phyloP scores from a whole-genome alignment of 441 rosid genomes.

The Arabidopsis lyrata region DNA sequence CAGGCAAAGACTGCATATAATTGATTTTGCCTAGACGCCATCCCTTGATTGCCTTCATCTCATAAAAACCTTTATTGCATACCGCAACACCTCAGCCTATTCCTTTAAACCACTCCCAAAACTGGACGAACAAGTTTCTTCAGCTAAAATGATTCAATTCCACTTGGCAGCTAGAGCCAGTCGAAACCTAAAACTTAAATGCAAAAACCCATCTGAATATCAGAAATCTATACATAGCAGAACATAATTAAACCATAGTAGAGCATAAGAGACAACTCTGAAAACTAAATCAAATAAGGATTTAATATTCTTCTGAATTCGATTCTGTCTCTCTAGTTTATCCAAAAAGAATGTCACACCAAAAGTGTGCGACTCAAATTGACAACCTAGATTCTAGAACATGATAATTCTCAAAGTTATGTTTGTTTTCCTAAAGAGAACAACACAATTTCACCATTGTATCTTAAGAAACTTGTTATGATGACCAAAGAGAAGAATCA shows the following conservation, averaged over 20 bases:
- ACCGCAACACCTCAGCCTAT: constrained; percentile 31
- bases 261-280: constrained; percentile 1
- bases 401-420: background rate
- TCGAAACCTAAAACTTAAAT: constrained; percentile 29
- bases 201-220: background rate
- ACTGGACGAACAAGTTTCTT: constrained; percentile 24
- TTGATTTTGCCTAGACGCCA: constrained; percentile 53
- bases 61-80: constrained; percentile 38
- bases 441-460: background rate
- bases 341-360: constrained; percentile 7
- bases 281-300: constrained; percentile 28
- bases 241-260: constrained; percentile 3
- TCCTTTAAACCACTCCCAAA: constrained; percentile 3
- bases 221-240: constrained; percentile 11
- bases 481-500: constrained; percentile 11
- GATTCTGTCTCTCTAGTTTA: background rate
- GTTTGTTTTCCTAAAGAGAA: background rate
- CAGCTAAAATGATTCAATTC: background rate
- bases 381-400: background rate
- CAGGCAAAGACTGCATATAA: constrained; percentile 67
- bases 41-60: constrained; percentile 44
- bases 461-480: background rate
- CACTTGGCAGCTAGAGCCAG: constrained; percentile 24
- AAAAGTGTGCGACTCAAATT: constrained; percentile 20
- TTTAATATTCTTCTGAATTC: background rate